A percentile compares a stretch with the other conserved stretches of the same genome.
phyloP scores from a whole-genome alignment of 345 rosid genomes.

The Psidium guajava region DNA sequence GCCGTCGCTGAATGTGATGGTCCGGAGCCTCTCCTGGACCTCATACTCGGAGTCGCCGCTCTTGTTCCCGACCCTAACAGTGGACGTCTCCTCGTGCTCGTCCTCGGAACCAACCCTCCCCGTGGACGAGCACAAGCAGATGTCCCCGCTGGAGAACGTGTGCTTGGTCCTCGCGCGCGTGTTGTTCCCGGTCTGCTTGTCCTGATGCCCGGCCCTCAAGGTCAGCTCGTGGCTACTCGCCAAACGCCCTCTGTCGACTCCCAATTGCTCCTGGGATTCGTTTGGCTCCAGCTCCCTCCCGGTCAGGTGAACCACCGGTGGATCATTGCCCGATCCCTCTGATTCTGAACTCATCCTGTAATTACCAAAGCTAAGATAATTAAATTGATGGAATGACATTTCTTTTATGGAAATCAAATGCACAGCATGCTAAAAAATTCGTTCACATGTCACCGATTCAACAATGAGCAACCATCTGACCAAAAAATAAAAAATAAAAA shows the following conservation, averaged over 20 bases:
- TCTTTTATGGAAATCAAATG: neutral
- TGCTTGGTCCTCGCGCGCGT: neutral
- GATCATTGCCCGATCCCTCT: neutral
- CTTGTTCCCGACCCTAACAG: constrained; percentile 1
- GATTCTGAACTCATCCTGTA: neutral
- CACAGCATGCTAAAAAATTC: neutral
- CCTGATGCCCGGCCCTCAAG: neutral
- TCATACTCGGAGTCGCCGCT: constrained; percentile 3
- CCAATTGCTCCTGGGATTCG: neutral
- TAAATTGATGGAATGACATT: neutral
- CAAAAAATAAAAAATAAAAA: too few relatives aligned
- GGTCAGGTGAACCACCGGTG: neutral
- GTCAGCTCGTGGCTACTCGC: neutral
- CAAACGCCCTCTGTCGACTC: neutral
- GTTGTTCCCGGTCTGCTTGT: constrained; percentile 1
- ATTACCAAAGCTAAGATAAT: neutral
- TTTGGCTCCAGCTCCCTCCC: neutral
- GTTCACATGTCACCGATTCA: neutral
- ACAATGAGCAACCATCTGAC: too few relatives aligned
- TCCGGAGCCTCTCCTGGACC: neutral
- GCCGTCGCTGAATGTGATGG: neutral
- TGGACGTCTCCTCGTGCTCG: constrained; percentile 2
- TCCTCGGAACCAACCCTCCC: constrained; percentile 6
- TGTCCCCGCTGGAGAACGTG: neutral
- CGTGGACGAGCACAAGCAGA: neutral